These are phyloP conservation scores for Elsinoe arachidis DNA, from an alignment of 2,329 filamentous ascomycete genomes.

Conservation along the genomic window DNA sequence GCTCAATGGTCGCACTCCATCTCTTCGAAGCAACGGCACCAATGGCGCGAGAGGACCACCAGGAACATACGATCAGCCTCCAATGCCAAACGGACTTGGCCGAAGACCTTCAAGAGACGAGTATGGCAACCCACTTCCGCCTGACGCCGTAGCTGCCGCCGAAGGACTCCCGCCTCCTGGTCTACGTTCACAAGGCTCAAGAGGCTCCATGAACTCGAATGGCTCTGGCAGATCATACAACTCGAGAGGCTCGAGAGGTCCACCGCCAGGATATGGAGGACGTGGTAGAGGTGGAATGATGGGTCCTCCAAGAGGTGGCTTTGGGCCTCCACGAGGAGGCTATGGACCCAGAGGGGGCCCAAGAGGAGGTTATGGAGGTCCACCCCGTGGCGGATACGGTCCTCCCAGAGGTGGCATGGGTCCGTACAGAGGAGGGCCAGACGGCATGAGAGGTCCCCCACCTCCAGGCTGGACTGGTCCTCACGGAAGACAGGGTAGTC, in stretches of 20 bases:
- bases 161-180: slow-evolving; percentile 35
- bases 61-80: slow-evolving; percentile 33
- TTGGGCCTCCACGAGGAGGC: slow-evolving; percentile 27
- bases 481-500: slow-evolving; percentile 31
- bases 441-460: slow-evolving; percentile 25
- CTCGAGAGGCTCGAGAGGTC: slow-evolving; percentile 26
- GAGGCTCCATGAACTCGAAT: slow-evolving; percentile 36
- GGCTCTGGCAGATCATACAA: slow-evolving; percentile 26
- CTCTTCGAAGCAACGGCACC: slow-evolving; percentile 36
- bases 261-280: slow-evolving; percentile 20
- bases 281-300: slow-evolving; percentile 22
- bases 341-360: slow-evolving; percentile 46
- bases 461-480: slow-evolving; percentile 25
- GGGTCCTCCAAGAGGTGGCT: slow-evolving; percentile 18
- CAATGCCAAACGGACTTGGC: slow-evolving; percentile 30
- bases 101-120: slow-evolving; percentile 46
- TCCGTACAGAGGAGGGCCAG: slow-evolving; percentile 27
- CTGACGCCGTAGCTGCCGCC: slow-evolving; percentile 20
- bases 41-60: slow-evolving; percentile 28
- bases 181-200: slow-evolving; percentile 39
- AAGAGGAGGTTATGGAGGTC: slow-evolving; percentile 35
- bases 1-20: slow-evolving; percentile 57
- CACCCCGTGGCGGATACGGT: slow-evolving; percentile 31
- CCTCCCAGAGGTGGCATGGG: slow-evolving; percentile 38
- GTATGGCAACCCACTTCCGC: slow-evolving; percentile 51